phyloP scores from a whole-genome alignment of 2,329 filamentous ascomycete species.

The Aspergillus unguis region DNA sequence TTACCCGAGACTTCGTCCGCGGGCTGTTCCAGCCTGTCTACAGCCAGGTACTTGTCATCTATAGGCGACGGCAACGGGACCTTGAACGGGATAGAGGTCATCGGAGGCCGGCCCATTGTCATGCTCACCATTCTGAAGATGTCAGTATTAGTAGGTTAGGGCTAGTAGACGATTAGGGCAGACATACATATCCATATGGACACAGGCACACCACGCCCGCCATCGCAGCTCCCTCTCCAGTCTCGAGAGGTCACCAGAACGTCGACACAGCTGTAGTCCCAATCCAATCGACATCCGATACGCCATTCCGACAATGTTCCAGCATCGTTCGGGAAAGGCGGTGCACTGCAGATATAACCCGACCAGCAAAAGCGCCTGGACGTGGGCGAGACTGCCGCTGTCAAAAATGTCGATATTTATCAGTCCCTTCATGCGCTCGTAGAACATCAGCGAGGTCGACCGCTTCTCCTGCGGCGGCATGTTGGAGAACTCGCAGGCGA shows the following conservation, averaged over 20 bases:
- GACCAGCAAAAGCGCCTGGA: conserved; percentile 10
- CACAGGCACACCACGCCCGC: conserved; percentile 11
- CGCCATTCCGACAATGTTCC: conserved; percentile 10
- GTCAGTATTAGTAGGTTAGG: too few species aligned
- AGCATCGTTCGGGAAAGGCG: conserved; percentile 4
- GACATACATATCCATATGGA: conserved; percentile 11
- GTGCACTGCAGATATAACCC: conserved; percentile 11
- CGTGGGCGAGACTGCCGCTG: conserved; percentile 11
- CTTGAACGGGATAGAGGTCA: too few species aligned
- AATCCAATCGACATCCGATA: conserved; percentile 8
- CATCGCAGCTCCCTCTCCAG: conserved; percentile 7
- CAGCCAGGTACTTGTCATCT: too few species aligned
- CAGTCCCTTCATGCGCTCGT: conserved; percentile 10
- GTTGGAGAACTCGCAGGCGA: conserved; percentile 4
- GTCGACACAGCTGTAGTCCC: conserved; percentile 1
- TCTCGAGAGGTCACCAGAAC: not conserved
- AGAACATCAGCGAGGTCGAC: conserved; percentile 5
- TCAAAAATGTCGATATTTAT: conserved; percentile 12
- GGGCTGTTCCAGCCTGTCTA: too few species aligned
- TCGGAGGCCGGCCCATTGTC: too few species aligned
- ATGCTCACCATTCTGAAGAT: too few species aligned
- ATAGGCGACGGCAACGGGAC: too few species aligned
- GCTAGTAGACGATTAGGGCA: too few species aligned
- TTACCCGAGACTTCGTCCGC: too few species aligned
- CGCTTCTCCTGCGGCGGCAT: not conserved